Evolutionary conservation across 345 rosid species (phyloP).

Genomic region (Aurinia saxatilis): DNA sequence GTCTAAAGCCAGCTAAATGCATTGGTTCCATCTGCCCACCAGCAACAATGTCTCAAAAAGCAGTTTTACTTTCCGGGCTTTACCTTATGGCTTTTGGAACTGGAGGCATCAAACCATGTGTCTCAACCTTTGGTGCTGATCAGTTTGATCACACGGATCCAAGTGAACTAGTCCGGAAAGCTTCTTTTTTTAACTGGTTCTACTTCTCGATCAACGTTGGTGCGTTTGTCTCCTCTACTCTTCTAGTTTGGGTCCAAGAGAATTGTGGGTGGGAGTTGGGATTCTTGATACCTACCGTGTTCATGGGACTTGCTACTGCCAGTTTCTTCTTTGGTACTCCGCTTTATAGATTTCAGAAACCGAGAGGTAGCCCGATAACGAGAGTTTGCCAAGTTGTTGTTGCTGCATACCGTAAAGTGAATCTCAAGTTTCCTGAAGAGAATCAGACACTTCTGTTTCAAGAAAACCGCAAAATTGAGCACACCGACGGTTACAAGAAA

Average conservation of each 20-base stretch:
- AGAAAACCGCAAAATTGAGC: slow-evolving; percentile 68
- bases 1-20: too few relatives aligned
- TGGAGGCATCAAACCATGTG: too few relatives aligned
- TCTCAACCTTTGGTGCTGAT: too few relatives aligned
- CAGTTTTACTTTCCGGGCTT: slow-evolving; percentile 59
- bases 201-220: too few relatives aligned
- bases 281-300: slow-evolving; percentile 73
- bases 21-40: slow-evolving; percentile 47
- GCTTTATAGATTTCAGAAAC: slow-evolving; percentile 69
- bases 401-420: slow-evolving; percentile 56
- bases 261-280: slow-evolving; percentile 85
- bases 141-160: too few relatives aligned
- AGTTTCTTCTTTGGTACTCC: too few relatives aligned
- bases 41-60: slow-evolving; percentile 51
- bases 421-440: slow-evolving; percentile 49
- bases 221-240: slow-evolving; percentile 60
- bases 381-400: slow-evolving; percentile 76
- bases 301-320: slow-evolving; percentile 78
- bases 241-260: slow-evolving; percentile 77
- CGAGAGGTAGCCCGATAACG: slow-evolving; percentile 79
- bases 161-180: too few relatives aligned
- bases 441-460: slow-evolving; percentile 48
- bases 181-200: too few relatives aligned
- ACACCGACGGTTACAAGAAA: slow-evolving; percentile 59
- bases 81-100: too few relatives aligned